Evolutionary conservation across 495 filamentous ascomycete genomes (phyloP), one percentile per base, ranked within the genome.

Genomic region (Pseudoneurospora amorphoporcata): DNA sequence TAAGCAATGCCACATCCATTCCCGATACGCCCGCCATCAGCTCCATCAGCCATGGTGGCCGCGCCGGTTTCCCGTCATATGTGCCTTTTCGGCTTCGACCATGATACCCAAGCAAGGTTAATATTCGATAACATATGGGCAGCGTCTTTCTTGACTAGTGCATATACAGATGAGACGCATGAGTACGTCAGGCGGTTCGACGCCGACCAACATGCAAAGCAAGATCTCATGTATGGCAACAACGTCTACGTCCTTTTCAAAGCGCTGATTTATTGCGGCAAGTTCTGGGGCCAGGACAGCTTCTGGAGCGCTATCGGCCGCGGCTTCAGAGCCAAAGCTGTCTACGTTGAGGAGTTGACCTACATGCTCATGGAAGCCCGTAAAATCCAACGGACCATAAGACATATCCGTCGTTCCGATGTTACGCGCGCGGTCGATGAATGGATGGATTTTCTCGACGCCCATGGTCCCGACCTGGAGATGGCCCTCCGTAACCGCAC

Each of bases 161-260:
- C 39, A 19, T 74, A 69, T 19, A 69, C 70, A 41, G 16, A 74
- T 38, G 72, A 74, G 35, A 12, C 19, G 8, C 38, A 70, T n/a
- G 37, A 41, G 43, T 14, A 14, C 4, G 68, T 39, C 68, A 40
- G 7, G 39, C n/a, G 39, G 16, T 39, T 72, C 42, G 68, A 68
- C 4, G 10, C 38, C 19, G 71, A 65, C n/a, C 29, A 47, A 29
- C 17, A 69, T 19, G 45, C 58, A 17, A 71, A 47, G 12, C 75
- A 76, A n/a, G 76, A 76, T 47, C 68, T 76, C 16, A 53, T 29
- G 45, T 79, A 79, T 68, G 76, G 73, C 17, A 79, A 79, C 78
- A 79, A 79, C 41, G 58, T 79, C 14, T 68, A 58, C 17, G 76
- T 79, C 7, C 75, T 79, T 17, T 78, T 79, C 38, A 68, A 71